Evolutionary conservation across 768 basidiomycete species (phyloP), one percentile per base, ranked within the genome.

Genomic region (Butyriboletus loyo): DNA sequence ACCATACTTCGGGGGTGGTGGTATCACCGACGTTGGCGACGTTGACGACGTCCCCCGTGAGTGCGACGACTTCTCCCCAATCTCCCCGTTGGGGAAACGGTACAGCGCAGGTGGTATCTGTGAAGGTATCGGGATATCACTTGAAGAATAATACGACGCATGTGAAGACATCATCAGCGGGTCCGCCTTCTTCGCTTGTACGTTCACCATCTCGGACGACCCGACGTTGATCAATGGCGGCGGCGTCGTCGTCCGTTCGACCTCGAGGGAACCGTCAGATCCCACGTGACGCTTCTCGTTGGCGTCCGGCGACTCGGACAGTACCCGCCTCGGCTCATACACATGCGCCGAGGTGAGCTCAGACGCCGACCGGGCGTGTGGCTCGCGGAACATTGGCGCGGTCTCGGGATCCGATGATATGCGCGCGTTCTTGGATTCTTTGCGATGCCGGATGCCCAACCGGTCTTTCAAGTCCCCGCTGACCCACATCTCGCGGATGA

Each of bases 401-500:
- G 78, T 75, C 72, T 92, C 89, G 3, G 81, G 65, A 54, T 77
- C 77, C 45, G 56, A 53, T 3, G 28, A 52, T 3, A 19, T 31
- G 38, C 51, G 64, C 35, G 65, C 66, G 41, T 73, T 73, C 54
- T 77, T 79, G 62, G 75, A 81, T 31, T 69, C 69, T 45, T 82
- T 83, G 35, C 84, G 80, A 60, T 85, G 87, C 32, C 74, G 69
- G 50, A 93, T 79, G 4, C 91, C 91, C 5, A 93, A 75, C 36
- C 77, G 82, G 56, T 92, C 89, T 66, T 93, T 93, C 50, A 93
- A 76, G 63, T 92, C 84, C 4, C 91, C 91, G 52, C 68, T 63
- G 5, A 92, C 89, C 90, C 89, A 92, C 82, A 85, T 87, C 75
- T 98, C 96, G 27, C 96, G 85, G 8, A 98, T 77, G 50, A 98